These are phyloP conservation scores for Epichloe scottii DNA, from an alignment of 2,329 filamentous ascomycete genomes.

Conservation along the genomic window DNA sequence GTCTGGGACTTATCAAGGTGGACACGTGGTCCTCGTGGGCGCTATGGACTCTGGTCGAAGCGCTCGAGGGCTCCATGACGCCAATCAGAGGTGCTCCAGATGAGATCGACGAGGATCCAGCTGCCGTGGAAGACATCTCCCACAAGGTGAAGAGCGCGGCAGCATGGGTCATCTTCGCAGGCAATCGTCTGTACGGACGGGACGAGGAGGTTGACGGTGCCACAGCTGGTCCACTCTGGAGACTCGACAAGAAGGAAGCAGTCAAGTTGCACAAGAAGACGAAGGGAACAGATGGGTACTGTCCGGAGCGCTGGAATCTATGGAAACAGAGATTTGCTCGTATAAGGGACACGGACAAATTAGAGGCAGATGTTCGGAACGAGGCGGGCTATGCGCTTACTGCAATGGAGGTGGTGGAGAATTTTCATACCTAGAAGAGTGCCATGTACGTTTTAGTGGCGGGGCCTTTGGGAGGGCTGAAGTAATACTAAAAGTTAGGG, in stretches of 20 bases:
- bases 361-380: conserved; percentile 1
- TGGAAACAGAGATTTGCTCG: conserved; percentile 10
- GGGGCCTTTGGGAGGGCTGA: too few species aligned
- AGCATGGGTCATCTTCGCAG: conserved; percentile 6
- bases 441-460: too few species aligned
- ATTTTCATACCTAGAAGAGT: not conserved
- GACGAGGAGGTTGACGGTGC: conserved; percentile 8
- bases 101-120: conserved; percentile 8
- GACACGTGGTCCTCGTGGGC: conserved; percentile 5
- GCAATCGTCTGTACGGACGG: conserved; percentile 6
- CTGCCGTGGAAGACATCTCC: not conserved
- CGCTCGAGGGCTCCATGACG: conserved; percentile 8
- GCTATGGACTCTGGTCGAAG: conserved; percentile 9
- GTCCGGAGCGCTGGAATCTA: conserved; percentile 9
- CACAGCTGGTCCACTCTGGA: conserved; percentile 11
- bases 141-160: conserved; percentile 5
- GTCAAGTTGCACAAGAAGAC: conserved; percentile 7
- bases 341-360: conserved; percentile 4
- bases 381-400: not conserved
- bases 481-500: too few species aligned
- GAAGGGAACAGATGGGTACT: conserved; percentile 8
- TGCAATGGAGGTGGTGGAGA: not conserved
- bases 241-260: conserved; percentile 8
- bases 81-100: conserved; percentile 8
- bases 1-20: not conserved